Conservation (phyloP, 345 rosid species). For the Corchorus olitorius region DNA sequence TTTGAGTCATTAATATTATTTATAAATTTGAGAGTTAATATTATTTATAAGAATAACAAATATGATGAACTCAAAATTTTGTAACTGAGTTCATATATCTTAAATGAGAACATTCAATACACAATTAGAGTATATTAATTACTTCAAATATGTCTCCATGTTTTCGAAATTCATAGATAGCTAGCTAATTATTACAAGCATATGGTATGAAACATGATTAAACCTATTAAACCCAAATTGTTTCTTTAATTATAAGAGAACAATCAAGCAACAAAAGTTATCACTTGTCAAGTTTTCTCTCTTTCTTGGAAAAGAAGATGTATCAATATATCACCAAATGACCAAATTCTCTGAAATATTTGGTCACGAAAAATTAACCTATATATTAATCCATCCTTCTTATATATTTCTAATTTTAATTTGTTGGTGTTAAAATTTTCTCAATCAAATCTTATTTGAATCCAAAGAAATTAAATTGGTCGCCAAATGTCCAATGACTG, state of each 20-base stretch:
- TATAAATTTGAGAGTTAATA: no score
- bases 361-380: not conserved
- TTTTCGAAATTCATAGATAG: not conserved
- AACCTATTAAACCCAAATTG: not conserved
- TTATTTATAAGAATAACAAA: no score
- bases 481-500: constrained; percentile 11
- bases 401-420: not conserved
- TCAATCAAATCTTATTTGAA: not conserved
- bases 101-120: not conserved
- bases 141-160: not conserved
- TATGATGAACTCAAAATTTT: no score
- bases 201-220: not conserved
- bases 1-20: no score
- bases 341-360: not conserved
- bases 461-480: not conserved
- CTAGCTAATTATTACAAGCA: not conserved
- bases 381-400: no score
- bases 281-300: not conserved
- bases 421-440: not conserved
- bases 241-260: not conserved
- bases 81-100: no score
- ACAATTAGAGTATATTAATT: no score
- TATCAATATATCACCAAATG: no score
- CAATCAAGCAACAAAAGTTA: not conserved
- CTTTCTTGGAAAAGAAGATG: not conserved